These are phyloP conservation scores for Picea glauca DNA, from an alignment of 75 land plant genomes.

Conservation along the genomic window DNA sequence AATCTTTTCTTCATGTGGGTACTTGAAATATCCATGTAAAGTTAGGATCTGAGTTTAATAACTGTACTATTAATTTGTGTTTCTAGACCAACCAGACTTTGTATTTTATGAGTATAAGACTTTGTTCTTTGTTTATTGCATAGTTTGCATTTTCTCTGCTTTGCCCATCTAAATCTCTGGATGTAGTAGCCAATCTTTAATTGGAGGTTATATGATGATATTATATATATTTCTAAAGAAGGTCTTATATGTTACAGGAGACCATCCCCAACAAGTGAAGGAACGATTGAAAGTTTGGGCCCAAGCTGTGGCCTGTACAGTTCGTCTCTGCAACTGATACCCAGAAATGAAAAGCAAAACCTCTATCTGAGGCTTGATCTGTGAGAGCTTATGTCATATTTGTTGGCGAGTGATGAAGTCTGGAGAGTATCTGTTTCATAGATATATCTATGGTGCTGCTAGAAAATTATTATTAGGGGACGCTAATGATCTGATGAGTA, in stretches of 20 bases:
- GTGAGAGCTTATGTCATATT: neutral
- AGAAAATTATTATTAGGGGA: too few relatives aligned
- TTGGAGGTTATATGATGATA: too few relatives aligned
- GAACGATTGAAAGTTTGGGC: slow-evolving; percentile 35
- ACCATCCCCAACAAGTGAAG: slow-evolving; percentile 32
- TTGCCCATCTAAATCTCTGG: too few relatives aligned
- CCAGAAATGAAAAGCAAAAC: neutral
- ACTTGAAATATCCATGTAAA: neutral
- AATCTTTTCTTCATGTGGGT: neutral
- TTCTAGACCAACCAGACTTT: too few relatives aligned
- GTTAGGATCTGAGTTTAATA: too few relatives aligned
- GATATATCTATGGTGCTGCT: slow-evolving; percentile 1
- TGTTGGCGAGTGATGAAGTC: neutral
- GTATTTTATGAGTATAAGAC: too few relatives aligned
- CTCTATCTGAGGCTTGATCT: neutral
- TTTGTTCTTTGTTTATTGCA: too few relatives aligned
- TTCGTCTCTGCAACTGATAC: slow-evolving; percentile 2
- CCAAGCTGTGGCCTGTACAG: slow-evolving; percentile 32
- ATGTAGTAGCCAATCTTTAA: too few relatives aligned
- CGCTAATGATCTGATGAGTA: too few relatives aligned
- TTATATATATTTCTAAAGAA: too few relatives aligned
- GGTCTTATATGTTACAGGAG: slow-evolving; percentile 17
- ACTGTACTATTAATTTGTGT: too few relatives aligned
- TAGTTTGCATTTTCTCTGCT: too few relatives aligned
- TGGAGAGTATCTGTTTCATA: neutral